Conservation (phyloP, 1,284 basidiomycete species). For the Thelephora terrestris region DNA sequence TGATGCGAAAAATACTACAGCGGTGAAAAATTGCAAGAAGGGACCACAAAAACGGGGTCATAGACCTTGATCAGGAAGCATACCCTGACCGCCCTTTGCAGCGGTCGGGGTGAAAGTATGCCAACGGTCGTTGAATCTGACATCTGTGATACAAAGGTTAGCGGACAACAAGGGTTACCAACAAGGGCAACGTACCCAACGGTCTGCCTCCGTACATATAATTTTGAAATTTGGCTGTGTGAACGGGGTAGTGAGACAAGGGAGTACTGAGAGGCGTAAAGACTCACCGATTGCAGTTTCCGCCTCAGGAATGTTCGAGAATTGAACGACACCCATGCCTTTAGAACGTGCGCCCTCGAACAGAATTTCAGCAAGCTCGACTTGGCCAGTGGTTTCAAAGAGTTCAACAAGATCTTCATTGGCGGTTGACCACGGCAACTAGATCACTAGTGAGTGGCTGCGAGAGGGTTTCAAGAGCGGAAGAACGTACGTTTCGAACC, state of each 20-base stretch:
- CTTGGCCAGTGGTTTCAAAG: slow-evolving; percentile 95
- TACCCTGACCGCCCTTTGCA: slow-evolving; percentile 71
- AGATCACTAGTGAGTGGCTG: slow-evolving; percentile 5
- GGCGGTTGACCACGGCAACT: slow-evolving; percentile 98
- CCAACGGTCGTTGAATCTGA: slow-evolving; percentile 88
- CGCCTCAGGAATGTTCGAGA: slow-evolving; percentile 80
- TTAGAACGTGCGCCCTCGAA: slow-evolving; percentile 87
- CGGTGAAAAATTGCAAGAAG: too few species aligned
- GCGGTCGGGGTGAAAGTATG: slow-evolving; percentile 81
- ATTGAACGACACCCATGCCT: slow-evolving; percentile 93
- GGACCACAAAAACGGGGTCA: not conserved
- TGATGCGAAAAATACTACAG: too few species aligned
- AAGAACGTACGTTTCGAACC: slow-evolving; percentile 82
- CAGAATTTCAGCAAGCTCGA: slow-evolving; percentile 89
- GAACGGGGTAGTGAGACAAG: not conserved
- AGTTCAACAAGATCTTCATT: slow-evolving; percentile 97
- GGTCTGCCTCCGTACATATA: slow-evolving; percentile 89
- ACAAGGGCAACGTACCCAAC: slow-evolving; percentile 43
- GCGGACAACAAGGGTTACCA: not conserved
- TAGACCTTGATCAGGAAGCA: slow-evolving; percentile 38
- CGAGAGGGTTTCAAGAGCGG: not conserved
- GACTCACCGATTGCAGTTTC: slow-evolving; percentile 82
- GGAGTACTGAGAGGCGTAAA: slow-evolving; percentile 1
- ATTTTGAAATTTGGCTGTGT: slow-evolving; percentile 76
- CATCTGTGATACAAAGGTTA: slow-evolving; percentile 39